Percentiles rank a stretch among this genome's conserved stretches.
Conservation (phyloP, 768 basidiomycete species). For the Hypholoma fasciculare region DNA sequence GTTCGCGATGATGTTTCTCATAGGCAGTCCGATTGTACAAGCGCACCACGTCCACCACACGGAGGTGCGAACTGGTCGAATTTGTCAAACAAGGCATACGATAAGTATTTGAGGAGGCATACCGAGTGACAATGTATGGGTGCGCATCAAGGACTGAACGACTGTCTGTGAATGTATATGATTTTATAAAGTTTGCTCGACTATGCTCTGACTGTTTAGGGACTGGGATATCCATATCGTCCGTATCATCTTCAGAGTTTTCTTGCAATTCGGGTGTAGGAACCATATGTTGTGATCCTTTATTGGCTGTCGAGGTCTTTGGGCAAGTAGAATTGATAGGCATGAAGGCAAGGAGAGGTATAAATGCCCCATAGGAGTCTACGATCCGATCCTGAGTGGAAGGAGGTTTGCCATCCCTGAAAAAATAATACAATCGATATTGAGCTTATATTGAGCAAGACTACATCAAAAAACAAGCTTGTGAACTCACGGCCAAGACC, state of each 20-base stretch:
- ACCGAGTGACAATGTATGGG: conserved; percentile 38
- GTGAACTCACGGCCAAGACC: conserved; percentile 10
- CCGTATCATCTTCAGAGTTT: conserved; percentile 12
- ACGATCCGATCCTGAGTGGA: conserved; percentile 26
- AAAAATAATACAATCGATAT: background rate
- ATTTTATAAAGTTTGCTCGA: background rate
- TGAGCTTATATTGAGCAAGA: background rate
- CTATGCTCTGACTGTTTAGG: background rate
- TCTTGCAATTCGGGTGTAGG: conserved; percentile 1
- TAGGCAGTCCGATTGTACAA: conserved; percentile 30
- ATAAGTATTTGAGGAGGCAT: background rate
- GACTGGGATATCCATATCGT: conserved; percentile 1
- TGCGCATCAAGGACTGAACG: conserved; percentile 22
- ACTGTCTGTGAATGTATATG: conserved; percentile 9
- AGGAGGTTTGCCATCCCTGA: conserved; percentile 1
- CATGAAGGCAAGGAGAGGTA: conserved; percentile 34
- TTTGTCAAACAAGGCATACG: background rate
- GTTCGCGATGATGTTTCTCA: conserved; percentile 22
- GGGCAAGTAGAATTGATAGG: conserved; percentile 21
- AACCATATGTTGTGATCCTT: background rate
- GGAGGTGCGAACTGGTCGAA: conserved; percentile 30
- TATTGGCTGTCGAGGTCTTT: background rate
- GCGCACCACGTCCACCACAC: conserved; percentile 30
- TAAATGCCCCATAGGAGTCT: conserved; percentile 33
- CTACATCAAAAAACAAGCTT: too few relatives aligned